These are phyloP conservation scores for Moricandia arvensis DNA, from an alignment of 345 rosid species.

Conservation along the genomic window DNA sequence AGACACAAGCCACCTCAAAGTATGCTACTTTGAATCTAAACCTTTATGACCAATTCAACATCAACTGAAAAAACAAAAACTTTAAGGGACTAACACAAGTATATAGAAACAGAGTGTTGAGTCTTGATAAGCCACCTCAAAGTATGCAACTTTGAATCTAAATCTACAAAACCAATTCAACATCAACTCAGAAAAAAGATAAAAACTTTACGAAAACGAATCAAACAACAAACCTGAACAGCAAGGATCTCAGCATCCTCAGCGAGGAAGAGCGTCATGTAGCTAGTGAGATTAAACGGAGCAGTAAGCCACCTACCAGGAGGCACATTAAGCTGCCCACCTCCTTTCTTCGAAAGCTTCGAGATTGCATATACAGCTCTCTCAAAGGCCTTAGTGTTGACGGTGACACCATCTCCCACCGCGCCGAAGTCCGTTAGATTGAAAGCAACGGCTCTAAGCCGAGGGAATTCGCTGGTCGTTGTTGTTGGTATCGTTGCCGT, in stretches of 20 bases:
- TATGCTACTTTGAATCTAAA: not conserved
- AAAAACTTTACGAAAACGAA: not conserved
- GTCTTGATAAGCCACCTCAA: not conserved
- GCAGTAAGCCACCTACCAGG: constrained; percentile 93
- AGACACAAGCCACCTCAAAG: not conserved
- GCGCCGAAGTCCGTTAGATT: constrained; percentile 92
- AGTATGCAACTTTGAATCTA: not conserved
- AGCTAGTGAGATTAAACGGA: constrained; percentile 95
- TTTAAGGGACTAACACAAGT: not conserved
- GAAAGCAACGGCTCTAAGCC: constrained; percentile 51
- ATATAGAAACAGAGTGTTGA: not conserved
- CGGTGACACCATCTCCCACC: constrained; percentile 79
- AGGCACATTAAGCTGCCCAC: constrained; percentile 93
- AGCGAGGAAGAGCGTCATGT: constrained; percentile 82
- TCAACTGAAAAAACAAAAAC: not conserved
- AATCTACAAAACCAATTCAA: not conserved
- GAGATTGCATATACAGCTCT: constrained; percentile 69
- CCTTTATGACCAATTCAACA: not conserved
- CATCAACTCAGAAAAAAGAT: not conserved
- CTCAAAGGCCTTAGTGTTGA: constrained; percentile 87
- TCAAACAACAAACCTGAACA: constrained; percentile 50
- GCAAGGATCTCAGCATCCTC: constrained; percentile 87
- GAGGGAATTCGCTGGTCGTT: constrained; percentile 34
- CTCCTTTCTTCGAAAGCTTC: constrained; percentile 69
- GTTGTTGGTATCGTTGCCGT: constrained; percentile 13